These are phyloP conservation scores for Sclerotinia sclerotiorum DNA, from an alignment of 2,329 filamentous ascomycete species.

Conservation along the genomic window DNA sequence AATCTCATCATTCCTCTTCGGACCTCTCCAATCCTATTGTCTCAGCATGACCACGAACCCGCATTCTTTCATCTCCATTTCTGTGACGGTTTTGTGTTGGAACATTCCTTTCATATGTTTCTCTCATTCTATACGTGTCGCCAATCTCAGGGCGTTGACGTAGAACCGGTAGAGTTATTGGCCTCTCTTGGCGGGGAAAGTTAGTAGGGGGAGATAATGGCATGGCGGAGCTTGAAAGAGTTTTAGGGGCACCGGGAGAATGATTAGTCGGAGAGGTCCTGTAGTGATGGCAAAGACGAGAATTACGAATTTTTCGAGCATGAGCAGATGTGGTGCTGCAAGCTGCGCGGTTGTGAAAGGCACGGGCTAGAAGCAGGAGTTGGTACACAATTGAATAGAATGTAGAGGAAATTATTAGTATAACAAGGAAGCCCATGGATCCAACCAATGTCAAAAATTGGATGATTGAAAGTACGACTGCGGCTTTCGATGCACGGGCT, in stretches of 20 bases:
- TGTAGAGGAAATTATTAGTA: neutral
- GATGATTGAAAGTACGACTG: neutral
- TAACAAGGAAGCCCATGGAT: neutral
- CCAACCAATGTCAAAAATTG: neutral
- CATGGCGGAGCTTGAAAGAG: neutral
- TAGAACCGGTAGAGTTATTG: neutral
- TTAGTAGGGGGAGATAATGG: neutral
- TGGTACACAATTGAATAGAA: neutral
- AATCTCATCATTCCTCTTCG: neutral
- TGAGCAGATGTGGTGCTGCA: neutral
- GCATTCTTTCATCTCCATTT: neutral
- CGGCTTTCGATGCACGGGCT: neutral
- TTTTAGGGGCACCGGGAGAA: neutral
- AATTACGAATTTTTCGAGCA: neutral
- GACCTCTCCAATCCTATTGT: neutral
- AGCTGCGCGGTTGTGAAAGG: neutral
- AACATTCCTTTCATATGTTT: neutral
- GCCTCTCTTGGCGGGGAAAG: neutral
- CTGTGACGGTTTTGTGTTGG: neutral
- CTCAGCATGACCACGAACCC: neutral
- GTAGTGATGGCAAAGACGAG: neutral
- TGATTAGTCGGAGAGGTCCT: neutral
- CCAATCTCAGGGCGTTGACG: neutral
- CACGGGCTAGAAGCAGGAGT: neutral
- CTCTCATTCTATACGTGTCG: neutral